Percentiles rank a stretch among this genome's conserved stretches.
Evolutionary conservation across 768 basidiomycete species (phyloP).

Genomic region (Xerocomellus dryophilus): DNA sequence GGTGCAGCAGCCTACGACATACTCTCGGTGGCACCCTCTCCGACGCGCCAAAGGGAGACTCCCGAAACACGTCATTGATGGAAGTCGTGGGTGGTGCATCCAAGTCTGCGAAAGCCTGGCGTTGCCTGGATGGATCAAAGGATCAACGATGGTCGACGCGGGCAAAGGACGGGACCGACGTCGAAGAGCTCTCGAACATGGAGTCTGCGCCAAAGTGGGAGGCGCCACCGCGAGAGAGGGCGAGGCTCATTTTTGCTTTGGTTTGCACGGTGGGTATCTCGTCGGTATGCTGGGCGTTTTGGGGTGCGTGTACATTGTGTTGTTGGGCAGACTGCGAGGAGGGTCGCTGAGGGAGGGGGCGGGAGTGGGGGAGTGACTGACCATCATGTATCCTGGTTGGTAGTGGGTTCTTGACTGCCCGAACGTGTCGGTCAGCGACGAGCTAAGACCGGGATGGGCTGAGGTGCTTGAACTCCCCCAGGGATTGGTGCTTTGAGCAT

Average conservation of each 20-base stretch:
- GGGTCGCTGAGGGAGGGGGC: not conserved
- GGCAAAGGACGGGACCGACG: constrained; percentile 15
- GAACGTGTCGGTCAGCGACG: constrained; percentile 64
- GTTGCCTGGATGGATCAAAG: constrained; percentile 39
- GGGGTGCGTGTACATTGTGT: constrained; percentile 52
- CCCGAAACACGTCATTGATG: constrained; percentile 70
- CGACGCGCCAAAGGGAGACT: constrained; percentile 35
- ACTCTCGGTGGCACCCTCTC: constrained; percentile 24
- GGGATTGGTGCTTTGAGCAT: constrained; percentile 46
- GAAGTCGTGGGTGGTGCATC: constrained; percentile 79
- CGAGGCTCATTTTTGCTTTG: constrained; percentile 77
- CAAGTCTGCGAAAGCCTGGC: constrained; percentile 65
- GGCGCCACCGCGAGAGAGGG: constrained; percentile 57
- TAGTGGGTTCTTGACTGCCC: constrained; percentile 74
- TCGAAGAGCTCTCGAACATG: constrained; percentile 69
- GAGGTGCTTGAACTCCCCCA: constrained; percentile 51
- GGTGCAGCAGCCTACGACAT: not conserved
- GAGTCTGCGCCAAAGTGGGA: constrained; percentile 81
- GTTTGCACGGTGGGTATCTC: constrained; percentile 75
- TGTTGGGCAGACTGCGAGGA: constrained; percentile 57
- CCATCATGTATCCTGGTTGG: constrained; percentile 80
- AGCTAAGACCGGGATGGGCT: constrained; percentile 39
- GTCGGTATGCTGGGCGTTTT: constrained; percentile 61
- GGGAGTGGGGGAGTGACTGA: constrained; percentile 30
- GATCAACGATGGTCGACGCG: constrained; percentile 3